These are phyloP conservation scores for Yamadazyma laniorum DNA, from an alignment of 805 yeast genomes.

Conservation along the genomic window DNA sequence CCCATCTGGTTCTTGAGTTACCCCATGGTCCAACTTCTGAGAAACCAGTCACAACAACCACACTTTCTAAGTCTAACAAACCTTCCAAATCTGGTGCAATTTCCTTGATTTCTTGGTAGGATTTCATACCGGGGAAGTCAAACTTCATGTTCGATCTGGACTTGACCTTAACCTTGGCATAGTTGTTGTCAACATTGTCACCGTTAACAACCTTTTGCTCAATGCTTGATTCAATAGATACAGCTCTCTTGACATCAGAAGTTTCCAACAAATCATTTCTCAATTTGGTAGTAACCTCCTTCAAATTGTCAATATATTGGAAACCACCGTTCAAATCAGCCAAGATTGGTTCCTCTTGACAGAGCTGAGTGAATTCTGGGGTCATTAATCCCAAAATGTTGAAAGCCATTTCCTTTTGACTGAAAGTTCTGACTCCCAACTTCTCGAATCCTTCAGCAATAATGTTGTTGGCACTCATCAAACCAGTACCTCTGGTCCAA, in stretches of 20 bases:
- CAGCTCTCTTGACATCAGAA: conserved; percentile 93
- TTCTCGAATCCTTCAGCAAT: conserved; percentile 97
- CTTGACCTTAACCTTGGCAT: conserved; percentile 69
- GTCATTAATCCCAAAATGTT: conserved; percentile 92
- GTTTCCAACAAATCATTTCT: conserved; percentile 76
- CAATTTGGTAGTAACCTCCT: conserved; percentile 77
- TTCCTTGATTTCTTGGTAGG: conserved; percentile 69
- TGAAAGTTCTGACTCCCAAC: conserved; percentile 95
- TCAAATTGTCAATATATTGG: conserved; percentile 88
- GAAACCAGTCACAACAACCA: conserved; percentile 95
- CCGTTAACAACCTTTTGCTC: conserved; percentile 87
- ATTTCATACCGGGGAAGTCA: conserved; percentile 85
- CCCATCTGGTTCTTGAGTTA: conserved; percentile 98
- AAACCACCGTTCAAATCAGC: conserved; percentile 99
- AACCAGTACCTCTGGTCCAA: conserved; percentile 99
- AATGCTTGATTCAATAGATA: conserved; percentile 86
- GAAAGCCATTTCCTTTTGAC: conserved; percentile 99
- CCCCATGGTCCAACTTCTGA: conserved; percentile 99
- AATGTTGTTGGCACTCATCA: conserved; percentile 95
- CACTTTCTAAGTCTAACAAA: conserved; percentile 85
- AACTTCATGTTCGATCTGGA: conserved; percentile 96
- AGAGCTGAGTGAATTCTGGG: conserved; percentile 77
- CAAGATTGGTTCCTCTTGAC: conserved; percentile 92
- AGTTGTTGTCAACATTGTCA: conserved; percentile 82
- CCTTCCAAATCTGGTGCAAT: conserved; percentile 79